Conservation (phyloP, 768 basidiomycete species). For the Neoboletus brunneissimus region DNA sequence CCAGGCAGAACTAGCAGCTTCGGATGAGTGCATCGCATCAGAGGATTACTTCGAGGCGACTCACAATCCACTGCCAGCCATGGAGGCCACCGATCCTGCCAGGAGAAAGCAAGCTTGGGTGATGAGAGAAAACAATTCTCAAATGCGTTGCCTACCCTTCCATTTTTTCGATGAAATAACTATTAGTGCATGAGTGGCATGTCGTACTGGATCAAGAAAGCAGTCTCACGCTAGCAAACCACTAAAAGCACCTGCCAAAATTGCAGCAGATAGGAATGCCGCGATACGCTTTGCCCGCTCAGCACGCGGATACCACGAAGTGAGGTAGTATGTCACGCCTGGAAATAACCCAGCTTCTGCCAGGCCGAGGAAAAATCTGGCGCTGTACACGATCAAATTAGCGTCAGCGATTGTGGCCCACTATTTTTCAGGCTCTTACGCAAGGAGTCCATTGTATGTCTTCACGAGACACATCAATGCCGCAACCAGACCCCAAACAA, state of each 20-base stretch:
- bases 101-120: neutral
- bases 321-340: conserved; percentile 42
- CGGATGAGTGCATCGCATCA: conserved; percentile 1
- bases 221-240: conserved; percentile 44
- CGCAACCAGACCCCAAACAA: conserved; percentile 37
- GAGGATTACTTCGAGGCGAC: neutral
- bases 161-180: conserved; percentile 33
- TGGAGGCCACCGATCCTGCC: conserved; percentile 28
- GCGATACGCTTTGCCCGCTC: conserved; percentile 57
- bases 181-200: conserved; percentile 16
- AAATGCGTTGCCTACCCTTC: conserved; percentile 33
- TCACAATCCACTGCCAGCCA: too few species aligned
- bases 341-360: conserved; percentile 45
- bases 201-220: neutral
- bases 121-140: neutral
- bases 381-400: conserved; percentile 17
- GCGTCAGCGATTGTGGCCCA: neutral
- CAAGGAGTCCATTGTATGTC: conserved; percentile 25
- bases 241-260: conserved; percentile 47
- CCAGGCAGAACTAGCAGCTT: conserved; percentile 26
- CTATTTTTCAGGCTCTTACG: conserved; percentile 21
- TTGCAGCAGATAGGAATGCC: conserved; percentile 58
- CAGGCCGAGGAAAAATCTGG: conserved; percentile 43
- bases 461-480: conserved; percentile 39
- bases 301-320: conserved; percentile 55